phyloP scores from a whole-genome alignment of 2,329 filamentous ascomycete genomes.

The Exophiala oligosperma region DNA sequence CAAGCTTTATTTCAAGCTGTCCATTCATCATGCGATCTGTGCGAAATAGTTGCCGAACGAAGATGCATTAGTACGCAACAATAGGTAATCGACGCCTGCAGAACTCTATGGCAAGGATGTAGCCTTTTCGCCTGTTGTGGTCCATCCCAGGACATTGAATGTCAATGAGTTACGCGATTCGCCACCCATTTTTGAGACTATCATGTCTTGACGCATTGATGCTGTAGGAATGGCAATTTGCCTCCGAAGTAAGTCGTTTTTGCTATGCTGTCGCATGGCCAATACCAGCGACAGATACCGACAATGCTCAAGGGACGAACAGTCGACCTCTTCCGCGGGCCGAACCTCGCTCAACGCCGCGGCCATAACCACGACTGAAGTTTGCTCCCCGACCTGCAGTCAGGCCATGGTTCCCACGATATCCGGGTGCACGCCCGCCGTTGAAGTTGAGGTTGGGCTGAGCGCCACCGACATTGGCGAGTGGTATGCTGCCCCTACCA shows the following conservation, averaged over 20 bases:
- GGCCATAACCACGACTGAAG: constrained; percentile 17
- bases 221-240: constrained; percentile 1
- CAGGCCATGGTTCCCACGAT: constrained; percentile 13
- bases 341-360: constrained; percentile 26
- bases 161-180: background rate
- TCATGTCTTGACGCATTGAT: background rate
- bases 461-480: constrained; percentile 24
- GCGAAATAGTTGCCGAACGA: background rate
- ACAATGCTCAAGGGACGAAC: constrained; percentile 27
- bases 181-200: background rate
- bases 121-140: background rate
- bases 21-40: background rate
- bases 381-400: constrained; percentile 17
- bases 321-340: constrained; percentile 30
- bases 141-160: background rate
- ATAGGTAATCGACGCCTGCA: constrained; percentile 11
- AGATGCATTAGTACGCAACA: background rate
- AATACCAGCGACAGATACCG: background rate
- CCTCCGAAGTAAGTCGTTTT: background rate
- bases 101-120: constrained; percentile 8
- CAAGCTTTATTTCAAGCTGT: background rate
- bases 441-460: constrained; percentile 12
- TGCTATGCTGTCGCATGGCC: constrained; percentile 10
- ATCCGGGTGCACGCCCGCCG: constrained; percentile 9
- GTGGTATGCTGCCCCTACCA: constrained; percentile 28